Base-by-base conservation (phyloP, 148 eudicot species). In the Euryodendron excelsum region DNA sequence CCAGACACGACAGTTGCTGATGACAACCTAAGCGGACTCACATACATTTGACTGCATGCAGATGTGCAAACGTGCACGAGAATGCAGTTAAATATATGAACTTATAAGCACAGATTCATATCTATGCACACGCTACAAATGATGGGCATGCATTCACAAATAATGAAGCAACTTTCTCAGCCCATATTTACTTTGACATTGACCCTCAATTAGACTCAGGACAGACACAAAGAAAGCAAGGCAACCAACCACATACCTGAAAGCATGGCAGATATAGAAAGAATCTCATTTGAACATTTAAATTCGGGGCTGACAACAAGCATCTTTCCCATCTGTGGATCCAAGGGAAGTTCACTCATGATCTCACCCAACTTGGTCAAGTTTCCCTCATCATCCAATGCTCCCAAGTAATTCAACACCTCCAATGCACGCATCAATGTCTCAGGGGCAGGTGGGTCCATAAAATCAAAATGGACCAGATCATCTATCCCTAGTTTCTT, bases 391-490 rank as follows among this genome's bases (percentile, higher is more conserved):
- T 93, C 96, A 76, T 91, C 96, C 79, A 91, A 76, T 1, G 98
- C 96, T 69, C 96, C 98, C 78, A 91, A 85, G 84, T 93, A 93
- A 83, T 91, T 93, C 81, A 91, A 70, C 25, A 91, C 93, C 87
- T 93, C 98, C 62, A 93, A 70, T 1, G 98, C 98, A 18, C 98
- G 90, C 96, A 93, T 93, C 75, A 93, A 72, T 1, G 98, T 93
- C 87, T 92, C 97, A 1, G 96, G 97, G 44, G 98, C 98, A 48
- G 94, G 98, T 33, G 97, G 98, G 41, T 94, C 97, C 98, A 94
- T 94, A 76, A 94, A 94, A 82, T 94, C 98, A 81, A 94, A 94
- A 81, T 94, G 98, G 31, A 94, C 98, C 64, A 94, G 85, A 81
- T 94, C 97, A 84, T 94, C 98, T 63, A 94, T 94, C n/a, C 98